Base-by-base conservation (phyloP, 23 red algal species). In the Gracilariopsis chorda region DNA sequence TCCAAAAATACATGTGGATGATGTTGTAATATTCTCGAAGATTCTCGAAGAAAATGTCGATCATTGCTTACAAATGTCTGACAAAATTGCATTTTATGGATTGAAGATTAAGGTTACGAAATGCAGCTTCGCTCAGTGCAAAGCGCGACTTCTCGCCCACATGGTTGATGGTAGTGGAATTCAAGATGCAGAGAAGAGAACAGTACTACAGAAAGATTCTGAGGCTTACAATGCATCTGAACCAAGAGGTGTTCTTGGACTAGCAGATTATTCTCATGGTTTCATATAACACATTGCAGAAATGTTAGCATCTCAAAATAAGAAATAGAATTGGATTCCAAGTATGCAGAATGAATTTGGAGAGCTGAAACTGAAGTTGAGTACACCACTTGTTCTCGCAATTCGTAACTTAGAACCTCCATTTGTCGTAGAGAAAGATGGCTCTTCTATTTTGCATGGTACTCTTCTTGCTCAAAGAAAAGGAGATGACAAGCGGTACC, bases 361-460 rank as follows among this genome's bases (percentile, higher is more conserved):
- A n/a, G 49, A 14, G 49, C 69, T 76, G 0, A 27, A 76, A 76
- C 33, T 25, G 42, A 36, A 25, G 21, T 36, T 76, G 0, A 76
- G 28, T 25, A 46, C 32, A 76, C 76, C 44, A 40, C 11, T 47
- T 20, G 7, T 80, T 20, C 45, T 80, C 21, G 37, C 20, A 1
- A 20, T 80, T n/a, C 76, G 43, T 20, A 28, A 80, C 25, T 51
- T 80, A 28, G 45, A 80, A 51, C 48, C 16, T n/a, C 42, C 76
- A 21, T 80, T 80, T 34, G 76, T 80, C 21, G 76, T 80, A 41
- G 23, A 80, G 0, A 56, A 40, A 40, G 76, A 80, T 57, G 76
- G 43, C 32, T 80, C 76, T 20, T 51, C 37, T 27, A 28, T 55
- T 49, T 0, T 47, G 34, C 28, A 52, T 20, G 76, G 76, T 17